These are phyloP conservation scores for Stemphylium beticola DNA, from an alignment of 2,329 filamentous ascomycete species.

Conservation along the genomic window DNA sequence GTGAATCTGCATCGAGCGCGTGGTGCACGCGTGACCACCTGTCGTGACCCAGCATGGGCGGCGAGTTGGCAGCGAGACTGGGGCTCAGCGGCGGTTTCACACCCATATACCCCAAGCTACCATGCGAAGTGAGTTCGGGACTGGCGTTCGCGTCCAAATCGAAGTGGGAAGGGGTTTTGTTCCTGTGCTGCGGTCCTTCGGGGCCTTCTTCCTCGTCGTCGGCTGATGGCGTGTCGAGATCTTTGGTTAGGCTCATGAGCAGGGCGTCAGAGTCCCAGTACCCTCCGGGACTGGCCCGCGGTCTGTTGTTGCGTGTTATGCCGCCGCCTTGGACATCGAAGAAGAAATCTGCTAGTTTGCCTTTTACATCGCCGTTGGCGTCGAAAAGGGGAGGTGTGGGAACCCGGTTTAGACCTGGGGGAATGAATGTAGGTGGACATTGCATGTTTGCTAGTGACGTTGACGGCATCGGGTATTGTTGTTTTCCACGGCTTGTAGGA, in stretches of 20 bases:
- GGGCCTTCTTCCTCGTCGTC: conserved; percentile 33
- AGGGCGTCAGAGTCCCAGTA: conserved; percentile 47
- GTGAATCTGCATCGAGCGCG: background rate
- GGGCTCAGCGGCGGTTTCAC: conserved; percentile 9
- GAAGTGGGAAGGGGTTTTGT: background rate
- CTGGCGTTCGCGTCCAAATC: conserved; percentile 8
- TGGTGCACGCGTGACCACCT: conserved; percentile 23
- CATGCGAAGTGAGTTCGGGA: background rate
- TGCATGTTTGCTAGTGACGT: conserved; percentile 23
- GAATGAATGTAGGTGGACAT: conserved; percentile 32
- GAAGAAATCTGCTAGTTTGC: conserved; percentile 42
- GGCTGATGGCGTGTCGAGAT: conserved; percentile 16
- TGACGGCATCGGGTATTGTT: background rate
- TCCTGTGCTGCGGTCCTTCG: conserved; percentile 15
- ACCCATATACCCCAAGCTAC: conserved; percentile 12
- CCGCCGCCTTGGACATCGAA: conserved; percentile 33
- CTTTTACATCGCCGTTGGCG: conserved; percentile 31
- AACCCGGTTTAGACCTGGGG: conserved; percentile 35
- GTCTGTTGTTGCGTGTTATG: conserved; percentile 7
- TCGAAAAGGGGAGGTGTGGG: conserved; percentile 37
- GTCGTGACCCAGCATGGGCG: conserved; percentile 14
- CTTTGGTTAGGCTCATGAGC: conserved; percentile 39
- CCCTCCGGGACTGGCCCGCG: conserved; percentile 21
- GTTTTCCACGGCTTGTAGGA: background rate
- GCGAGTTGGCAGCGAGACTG: background rate